Evolutionary conservation across 495 filamentous ascomycete genomes (phyloP).

Genomic region (Rhypophila decipiens): DNA sequence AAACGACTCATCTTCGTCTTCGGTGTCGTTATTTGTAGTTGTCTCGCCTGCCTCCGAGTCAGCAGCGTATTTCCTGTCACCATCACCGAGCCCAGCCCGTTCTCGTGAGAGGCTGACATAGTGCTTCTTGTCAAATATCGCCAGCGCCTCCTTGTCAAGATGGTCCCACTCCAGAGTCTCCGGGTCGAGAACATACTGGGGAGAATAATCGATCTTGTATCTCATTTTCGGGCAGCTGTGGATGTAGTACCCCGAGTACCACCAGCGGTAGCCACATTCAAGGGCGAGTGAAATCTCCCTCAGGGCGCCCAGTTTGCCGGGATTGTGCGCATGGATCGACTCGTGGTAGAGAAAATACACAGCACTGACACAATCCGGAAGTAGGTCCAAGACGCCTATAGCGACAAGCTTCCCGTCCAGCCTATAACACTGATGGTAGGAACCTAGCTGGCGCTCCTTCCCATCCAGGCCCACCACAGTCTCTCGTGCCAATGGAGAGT

Average conservation of each 20-base stretch:
- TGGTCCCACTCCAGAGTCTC: conserved; percentile 68
- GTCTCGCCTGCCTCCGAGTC: conserved; percentile 2
- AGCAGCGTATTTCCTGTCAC: background rate
- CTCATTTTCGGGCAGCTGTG: conserved; percentile 47
- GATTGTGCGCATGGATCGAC: conserved; percentile 68
- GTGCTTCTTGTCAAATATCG: conserved; percentile 55
- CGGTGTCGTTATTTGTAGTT: conserved; percentile 4
- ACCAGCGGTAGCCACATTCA: conserved; percentile 64
- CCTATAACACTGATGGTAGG: conserved; percentile 93
- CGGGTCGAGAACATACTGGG: conserved; percentile 79
- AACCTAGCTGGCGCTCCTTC: conserved; percentile 60
- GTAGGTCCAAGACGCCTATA: conserved; percentile 79
- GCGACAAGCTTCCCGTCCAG: conserved; percentile 85
- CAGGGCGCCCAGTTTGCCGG: conserved; percentile 85
- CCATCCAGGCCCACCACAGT: conserved; percentile 38
- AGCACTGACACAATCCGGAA: conserved; percentile 81
- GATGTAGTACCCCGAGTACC: conserved; percentile 48
- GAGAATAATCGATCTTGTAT: conserved; percentile 85
- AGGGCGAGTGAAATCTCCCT: conserved; percentile 73
- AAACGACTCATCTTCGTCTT: conserved; percentile 30
- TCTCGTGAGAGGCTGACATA: conserved; percentile 65
- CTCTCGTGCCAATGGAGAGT: conserved; percentile 60
- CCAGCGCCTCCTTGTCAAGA: conserved; percentile 59
- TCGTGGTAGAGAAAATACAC: conserved; percentile 95
- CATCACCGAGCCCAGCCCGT: conserved; percentile 8